These are phyloP conservation scores for Vigna nakashimae DNA, from an alignment of 306 rosid species.

Conservation along the genomic window DNA sequence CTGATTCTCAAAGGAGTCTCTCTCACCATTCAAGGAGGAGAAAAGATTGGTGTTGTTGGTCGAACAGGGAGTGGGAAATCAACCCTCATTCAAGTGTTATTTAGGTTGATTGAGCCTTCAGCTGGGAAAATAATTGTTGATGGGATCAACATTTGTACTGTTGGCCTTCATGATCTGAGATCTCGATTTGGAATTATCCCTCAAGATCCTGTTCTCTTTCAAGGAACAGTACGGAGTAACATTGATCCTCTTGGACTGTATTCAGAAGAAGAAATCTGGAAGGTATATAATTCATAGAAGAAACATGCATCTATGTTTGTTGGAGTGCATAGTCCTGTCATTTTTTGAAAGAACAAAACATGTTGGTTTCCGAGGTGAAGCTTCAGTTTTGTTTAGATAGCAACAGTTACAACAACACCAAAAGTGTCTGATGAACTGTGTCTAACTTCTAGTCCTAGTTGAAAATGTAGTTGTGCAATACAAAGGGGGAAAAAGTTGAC, in stretches of 20 bases:
- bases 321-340: conserved; percentile 3
- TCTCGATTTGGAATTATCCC: conserved; percentile 93
- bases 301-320: background rate
- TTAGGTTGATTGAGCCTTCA: conserved; percentile 89
- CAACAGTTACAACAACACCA: too few relatives aligned
- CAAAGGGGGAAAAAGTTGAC: background rate
- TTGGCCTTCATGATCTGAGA: conserved; percentile 89
- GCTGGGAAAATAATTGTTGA: conserved; percentile 76
- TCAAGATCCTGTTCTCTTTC: conserved; percentile 91
- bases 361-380: background rate
- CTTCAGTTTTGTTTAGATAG: background rate
- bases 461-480: conserved; percentile 20
- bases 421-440: too few relatives aligned
- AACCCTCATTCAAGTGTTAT: conserved; percentile 83
- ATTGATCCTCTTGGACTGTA: conserved; percentile 73
- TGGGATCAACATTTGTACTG: conserved; percentile 60
- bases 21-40: conserved; percentile 76
- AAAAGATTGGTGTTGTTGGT: conserved; percentile 93
- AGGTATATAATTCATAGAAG: conserved; percentile 55
- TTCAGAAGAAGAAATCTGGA: conserved; percentile 89
- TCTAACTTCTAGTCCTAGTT: background rate
- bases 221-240: conserved; percentile 87
- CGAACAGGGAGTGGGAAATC: conserved; percentile 94
- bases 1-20: conserved; percentile 79
- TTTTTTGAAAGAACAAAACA: background rate